phyloP scores from a whole-genome alignment of 1,284 basidiomycete genomes.

The Moesziomyces globuligerus region DNA sequence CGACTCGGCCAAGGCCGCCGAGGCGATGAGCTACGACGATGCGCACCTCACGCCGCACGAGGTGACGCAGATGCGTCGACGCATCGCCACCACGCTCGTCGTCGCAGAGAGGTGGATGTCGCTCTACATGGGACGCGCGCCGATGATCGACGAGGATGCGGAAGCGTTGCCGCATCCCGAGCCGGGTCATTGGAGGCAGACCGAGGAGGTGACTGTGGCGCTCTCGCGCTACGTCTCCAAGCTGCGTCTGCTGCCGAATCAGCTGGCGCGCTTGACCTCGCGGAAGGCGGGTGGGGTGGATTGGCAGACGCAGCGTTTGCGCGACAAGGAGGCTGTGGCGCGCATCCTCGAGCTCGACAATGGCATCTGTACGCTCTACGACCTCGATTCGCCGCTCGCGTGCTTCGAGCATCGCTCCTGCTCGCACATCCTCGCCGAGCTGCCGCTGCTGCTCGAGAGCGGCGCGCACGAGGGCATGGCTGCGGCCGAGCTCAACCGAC shows the following conservation, averaged over 20 bases:
- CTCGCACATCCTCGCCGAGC: slow-evolving; percentile 15
- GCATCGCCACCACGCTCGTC: slow-evolving; percentile 14
- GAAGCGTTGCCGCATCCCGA: slow-evolving; percentile 6
- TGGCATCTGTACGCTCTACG: slow-evolving; percentile 18
- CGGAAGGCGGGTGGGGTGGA: slow-evolving; percentile 24
- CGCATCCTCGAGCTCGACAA: slow-evolving; percentile 23
- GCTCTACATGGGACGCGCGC: slow-evolving; percentile 19
- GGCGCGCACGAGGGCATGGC: slow-evolving; percentile 4
- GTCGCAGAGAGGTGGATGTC: slow-evolving; percentile 27
- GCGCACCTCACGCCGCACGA: slow-evolving; percentile 11
- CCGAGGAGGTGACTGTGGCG: slow-evolving; percentile 2
- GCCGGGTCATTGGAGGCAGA: slow-evolving; percentile 1
- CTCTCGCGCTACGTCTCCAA: slow-evolving; percentile 16
- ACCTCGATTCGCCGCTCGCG: slow-evolving; percentile 3
- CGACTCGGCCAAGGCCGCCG: slow-evolving; percentile 3
- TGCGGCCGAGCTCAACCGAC: slow-evolving; percentile 8
- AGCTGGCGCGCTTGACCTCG: slow-evolving; percentile 10
- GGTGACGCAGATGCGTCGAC: slow-evolving; percentile 20
- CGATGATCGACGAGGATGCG: slow-evolving; percentile 40
- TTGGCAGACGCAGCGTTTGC: slow-evolving; percentile 16
- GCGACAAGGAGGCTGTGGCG: slow-evolving; percentile 26
- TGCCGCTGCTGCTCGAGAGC: slow-evolving; percentile 14
- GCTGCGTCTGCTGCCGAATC: slow-evolving; percentile 12
- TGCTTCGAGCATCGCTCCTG: background rate
- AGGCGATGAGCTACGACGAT: slow-evolving; percentile 4